These are phyloP conservation scores for Boeremia lycopersici DNA, from an alignment of 2,329 filamentous ascomycete genomes.

Conservation along the genomic window DNA sequence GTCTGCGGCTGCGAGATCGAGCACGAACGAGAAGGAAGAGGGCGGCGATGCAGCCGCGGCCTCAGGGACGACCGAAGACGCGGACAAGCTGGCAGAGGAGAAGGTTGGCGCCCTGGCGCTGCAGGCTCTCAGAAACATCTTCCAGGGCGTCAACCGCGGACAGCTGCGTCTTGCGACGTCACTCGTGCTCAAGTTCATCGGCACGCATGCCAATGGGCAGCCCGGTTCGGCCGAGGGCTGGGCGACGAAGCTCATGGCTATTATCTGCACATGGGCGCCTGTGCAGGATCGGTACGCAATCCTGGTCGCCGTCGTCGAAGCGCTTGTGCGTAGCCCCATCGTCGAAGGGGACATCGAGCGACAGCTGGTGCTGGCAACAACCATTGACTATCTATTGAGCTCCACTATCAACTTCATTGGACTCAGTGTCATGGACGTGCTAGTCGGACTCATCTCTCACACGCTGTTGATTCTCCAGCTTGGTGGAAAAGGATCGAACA, in stretches of 20 bases:
- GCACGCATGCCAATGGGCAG: conserved; percentile 36
- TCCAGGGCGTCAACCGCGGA: conserved; percentile 77
- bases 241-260: conserved; percentile 81
- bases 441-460: conserved; percentile 83
- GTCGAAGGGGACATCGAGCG: conserved; percentile 73
- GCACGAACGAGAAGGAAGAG: conserved; percentile 62
- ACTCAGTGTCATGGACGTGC: conserved; percentile 92
- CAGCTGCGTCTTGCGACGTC: conserved; percentile 81
- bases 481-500: conserved; percentile 50
- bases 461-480: conserved; percentile 78
- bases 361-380: conserved; percentile 75
- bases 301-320: conserved; percentile 79
- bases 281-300: conserved; percentile 95
- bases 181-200: conserved; percentile 76
- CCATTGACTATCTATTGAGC: conserved; percentile 81
- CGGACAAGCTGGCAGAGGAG: conserved; percentile 87
- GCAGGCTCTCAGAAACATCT: conserved; percentile 85
- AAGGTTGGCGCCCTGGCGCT: conserved; percentile 84
- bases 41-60: conserved; percentile 71
- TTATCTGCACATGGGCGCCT: conserved; percentile 84
- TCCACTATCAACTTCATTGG: conserved; percentile 94
- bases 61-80: conserved; percentile 82
- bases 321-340: conserved; percentile 70
- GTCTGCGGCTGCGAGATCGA: conserved; percentile 71
- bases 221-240: conserved; percentile 63